These are phyloP conservation scores for Juglanconis oblonga DNA, from an alignment of 2,329 filamentous ascomycete species.

Conservation along the genomic window DNA sequence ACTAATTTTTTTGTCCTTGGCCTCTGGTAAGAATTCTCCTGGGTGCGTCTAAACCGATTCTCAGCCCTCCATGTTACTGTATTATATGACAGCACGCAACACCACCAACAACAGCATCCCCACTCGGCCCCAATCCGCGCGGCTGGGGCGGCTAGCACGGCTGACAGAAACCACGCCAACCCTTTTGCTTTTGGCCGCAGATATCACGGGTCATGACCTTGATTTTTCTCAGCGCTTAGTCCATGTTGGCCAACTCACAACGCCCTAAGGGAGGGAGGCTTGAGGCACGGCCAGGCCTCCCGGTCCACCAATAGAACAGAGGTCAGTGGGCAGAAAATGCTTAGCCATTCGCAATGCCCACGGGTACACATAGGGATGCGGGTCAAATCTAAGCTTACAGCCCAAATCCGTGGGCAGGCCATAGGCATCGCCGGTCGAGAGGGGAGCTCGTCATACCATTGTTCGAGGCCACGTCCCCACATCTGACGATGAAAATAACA, in stretches of 20 bases:
- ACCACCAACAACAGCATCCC: not conserved
- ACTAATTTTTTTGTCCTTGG: not conserved
- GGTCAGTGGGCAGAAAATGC: not conserved
- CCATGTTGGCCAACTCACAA: not conserved
- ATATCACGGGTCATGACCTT: not conserved
- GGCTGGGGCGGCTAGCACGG: not conserved
- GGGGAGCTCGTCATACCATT: not conserved
- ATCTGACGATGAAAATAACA: not conserved
- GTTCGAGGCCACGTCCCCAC: not conserved
- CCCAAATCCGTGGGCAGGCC: not conserved
- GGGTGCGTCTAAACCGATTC: not conserved
- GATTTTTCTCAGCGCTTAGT: not conserved
- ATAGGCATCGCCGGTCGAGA: not conserved
- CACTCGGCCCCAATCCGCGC: not conserved
- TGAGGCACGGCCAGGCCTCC: not conserved
- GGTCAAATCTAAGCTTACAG: not conserved
- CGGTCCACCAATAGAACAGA: not conserved
- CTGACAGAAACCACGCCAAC: not conserved
- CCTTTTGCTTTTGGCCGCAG: too few species aligned
- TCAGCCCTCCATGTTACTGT: not conserved
- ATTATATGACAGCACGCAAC: not conserved
- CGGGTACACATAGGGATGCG: not conserved
- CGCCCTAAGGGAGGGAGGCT: not conserved
- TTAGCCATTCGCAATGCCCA: too few species aligned
- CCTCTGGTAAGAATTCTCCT: not conserved